A percentile compares a stretch with the other conserved stretches of the same genome.
Evolutionary conservation across 352 stramenopile species (phyloP).

Genomic region (Globisporangium nodosum): DNA sequence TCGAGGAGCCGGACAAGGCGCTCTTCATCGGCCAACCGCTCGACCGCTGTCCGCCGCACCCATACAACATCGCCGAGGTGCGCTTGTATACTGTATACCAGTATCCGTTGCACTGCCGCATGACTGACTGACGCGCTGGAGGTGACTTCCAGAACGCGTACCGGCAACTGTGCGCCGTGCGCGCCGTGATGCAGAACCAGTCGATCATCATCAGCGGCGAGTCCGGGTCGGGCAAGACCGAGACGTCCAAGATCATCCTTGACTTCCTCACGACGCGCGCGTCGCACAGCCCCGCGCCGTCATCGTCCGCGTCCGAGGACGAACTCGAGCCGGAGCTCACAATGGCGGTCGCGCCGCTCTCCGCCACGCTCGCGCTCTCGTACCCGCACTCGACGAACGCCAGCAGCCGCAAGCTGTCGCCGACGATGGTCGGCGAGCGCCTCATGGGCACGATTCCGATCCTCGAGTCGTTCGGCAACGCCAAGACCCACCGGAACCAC

Average conservation of each 20-base stretch:
- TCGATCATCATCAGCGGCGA: constrained; percentile 95
- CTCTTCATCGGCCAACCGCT: constrained; percentile 63
- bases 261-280: constrained; percentile 80
- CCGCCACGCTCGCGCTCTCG: constrained; percentile 54
- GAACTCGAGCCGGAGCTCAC: constrained; percentile 63
- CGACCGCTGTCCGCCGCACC: constrained; percentile 67
- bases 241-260: constrained; percentile 93
- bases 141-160: constrained; percentile 41
- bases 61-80: constrained; percentile 78
- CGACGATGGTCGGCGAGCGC: constrained; percentile 61
- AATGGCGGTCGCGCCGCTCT: constrained; percentile 30
- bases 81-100: not conserved
- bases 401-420: constrained; percentile 47
- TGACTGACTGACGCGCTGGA: no score
- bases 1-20: constrained; percentile 70
- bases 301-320: constrained; percentile 44
- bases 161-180: constrained; percentile 73
- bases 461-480: constrained; percentile 87
- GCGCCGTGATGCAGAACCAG: constrained; percentile 88
- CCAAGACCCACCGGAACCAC: constrained; percentile 87
- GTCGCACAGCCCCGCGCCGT: constrained; percentile 39
- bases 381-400: constrained; percentile 57
- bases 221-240: constrained; percentile 92
- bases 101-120: not conserved
- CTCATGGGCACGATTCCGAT: constrained; percentile 91